These are phyloP conservation scores for Crithidia acanthocephali DNA, from an alignment of 208 protist genomes.

Conservation along the genomic window DNA sequence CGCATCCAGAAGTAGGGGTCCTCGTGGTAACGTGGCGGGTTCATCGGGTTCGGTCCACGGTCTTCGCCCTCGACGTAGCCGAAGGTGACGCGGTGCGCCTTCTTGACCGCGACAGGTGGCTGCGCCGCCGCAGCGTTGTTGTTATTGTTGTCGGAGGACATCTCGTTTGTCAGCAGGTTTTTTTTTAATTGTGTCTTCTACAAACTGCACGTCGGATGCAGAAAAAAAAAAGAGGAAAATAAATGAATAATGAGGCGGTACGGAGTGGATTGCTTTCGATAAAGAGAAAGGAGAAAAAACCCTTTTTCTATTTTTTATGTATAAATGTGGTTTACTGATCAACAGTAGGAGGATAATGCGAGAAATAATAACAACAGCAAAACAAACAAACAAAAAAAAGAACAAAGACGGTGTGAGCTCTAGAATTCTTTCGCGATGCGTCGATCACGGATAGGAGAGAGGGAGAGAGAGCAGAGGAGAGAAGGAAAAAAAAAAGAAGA, in stretches of 20 bases:
- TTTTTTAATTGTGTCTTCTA: slow-evolving; percentile 6
- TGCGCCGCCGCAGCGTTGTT: slow-evolving; percentile 4
- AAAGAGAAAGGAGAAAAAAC: no score
- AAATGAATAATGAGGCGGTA: no score
- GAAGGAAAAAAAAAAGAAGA: background rate
- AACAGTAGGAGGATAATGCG: no score
- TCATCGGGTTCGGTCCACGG: slow-evolving; percentile 84
- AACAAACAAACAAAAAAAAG: no score
- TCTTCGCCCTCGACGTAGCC: slow-evolving; percentile 85
- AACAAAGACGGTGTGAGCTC: no score
- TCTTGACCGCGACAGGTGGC: slow-evolving; percentile 67
- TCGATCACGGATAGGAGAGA: slow-evolving; percentile 6
- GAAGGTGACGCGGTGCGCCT: slow-evolving; percentile 74
- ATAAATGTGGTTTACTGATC: no score
- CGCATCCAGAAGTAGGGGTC: slow-evolving; percentile 90
- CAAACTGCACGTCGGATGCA: no score
- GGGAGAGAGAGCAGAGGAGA: background rate
- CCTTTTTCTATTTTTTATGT: no score
- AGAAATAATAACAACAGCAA: no score
- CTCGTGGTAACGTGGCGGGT: slow-evolving; percentile 73
- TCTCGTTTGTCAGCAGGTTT: slow-evolving; percentile 6
- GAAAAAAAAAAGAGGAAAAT: no score
- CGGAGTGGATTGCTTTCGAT: no score
- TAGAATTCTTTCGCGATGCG: no score
- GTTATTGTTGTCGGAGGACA: slow-evolving; percentile 16